A percentile compares a stretch with the other conserved stretches of the same genome.
These are phyloP conservation scores for Metschnikowia lachancei DNA, from an alignment of 805 yeast species.

Conservation along the genomic window DNA sequence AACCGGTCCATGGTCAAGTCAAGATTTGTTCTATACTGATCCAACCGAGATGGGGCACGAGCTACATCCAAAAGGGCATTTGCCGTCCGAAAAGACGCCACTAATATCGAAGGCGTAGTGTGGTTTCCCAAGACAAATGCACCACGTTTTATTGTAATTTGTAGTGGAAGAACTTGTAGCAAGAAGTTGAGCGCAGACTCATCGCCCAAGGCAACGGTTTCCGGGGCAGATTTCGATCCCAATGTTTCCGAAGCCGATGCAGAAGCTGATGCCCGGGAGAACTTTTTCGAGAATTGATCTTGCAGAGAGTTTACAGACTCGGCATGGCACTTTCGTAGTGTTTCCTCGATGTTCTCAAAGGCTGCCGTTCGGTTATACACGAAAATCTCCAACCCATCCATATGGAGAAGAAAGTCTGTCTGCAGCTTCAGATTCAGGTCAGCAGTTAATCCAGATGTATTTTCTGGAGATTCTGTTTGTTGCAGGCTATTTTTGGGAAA, in stretches of 20 bases:
- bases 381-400: conserved; percentile 81
- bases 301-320: background rate
- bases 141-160: conserved; percentile 57
- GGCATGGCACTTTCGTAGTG: conserved; percentile 22
- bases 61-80: conserved; percentile 58
- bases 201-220: background rate
- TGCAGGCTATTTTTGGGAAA: conserved; percentile 11
- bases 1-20: conserved; percentile 49
- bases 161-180: conserved; percentile 56
- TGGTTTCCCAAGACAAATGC: conserved; percentile 79
- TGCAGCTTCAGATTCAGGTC: conserved; percentile 50
- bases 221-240: background rate
- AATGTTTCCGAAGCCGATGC: conserved; percentile 2
- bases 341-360: conserved; percentile 60
- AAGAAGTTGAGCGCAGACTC: conserved; percentile 15
- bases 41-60: conserved; percentile 46
- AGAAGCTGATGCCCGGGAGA: background rate
- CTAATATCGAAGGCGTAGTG: conserved; percentile 68
- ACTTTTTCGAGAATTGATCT: background rate
- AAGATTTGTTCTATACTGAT: conserved; percentile 50
- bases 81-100: conserved; percentile 55
- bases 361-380: conserved; percentile 77
- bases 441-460: conserved; percentile 12
- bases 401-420: conserved; percentile 52
- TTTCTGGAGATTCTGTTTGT: conserved; percentile 1